Base-by-base conservation (phyloP, 2,329 filamentous ascomycete species). In the Phoma sp. region DNA sequence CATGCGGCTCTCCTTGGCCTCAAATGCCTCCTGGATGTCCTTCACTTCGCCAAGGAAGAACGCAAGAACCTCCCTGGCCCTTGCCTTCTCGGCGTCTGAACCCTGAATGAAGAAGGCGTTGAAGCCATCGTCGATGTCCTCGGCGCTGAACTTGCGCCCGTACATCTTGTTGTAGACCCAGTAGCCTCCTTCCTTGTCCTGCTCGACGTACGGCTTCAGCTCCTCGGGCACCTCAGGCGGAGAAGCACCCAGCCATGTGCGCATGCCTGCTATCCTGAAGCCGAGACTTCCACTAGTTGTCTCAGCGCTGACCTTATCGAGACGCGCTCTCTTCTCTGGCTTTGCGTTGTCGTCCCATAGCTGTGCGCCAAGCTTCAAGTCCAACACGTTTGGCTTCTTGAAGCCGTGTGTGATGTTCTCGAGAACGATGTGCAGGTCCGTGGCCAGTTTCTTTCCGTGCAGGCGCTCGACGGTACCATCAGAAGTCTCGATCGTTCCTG, bases 351-450 rank as follows among this genome's bases (percentile, higher is more conserved):
- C 90, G 11, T 90, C 93, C 89, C 92, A 98, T 5, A 99, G 78
- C 29, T 90, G 84, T 44, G 87, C 83, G 38, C 95, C 95, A 18
- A 99, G 85, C 78, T 99, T 99, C 61, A 96, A 85, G 70, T 99
- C 95, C 53, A 99, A 80, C 7, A 99, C 91, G 65, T 96, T 98
- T 6, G 95, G 91, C 54, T 85, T 84, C 66, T 84, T 85, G 79
- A 93, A 98, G 0, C 91, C 91, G 60, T 85, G 83, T 0, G 91
- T 87, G 6, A 90, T 84, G 71, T 97, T 97, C 70, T 93, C 89
- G 25, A 98, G 80, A 10, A 96, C 92, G 14, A 97, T 87, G 2
- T 90, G 90, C 49, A 86, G 81, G 50, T 92, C 87, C 0, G 92
- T 96, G 23, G 85, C 82, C 56, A 98, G 74, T 60, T 84, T 93